Evolutionary conservation across 805 yeast genomes (phyloP), one percentile per base, ranked within the genome.

Genomic region (Cyberlindnera euphorbiae): DNA sequence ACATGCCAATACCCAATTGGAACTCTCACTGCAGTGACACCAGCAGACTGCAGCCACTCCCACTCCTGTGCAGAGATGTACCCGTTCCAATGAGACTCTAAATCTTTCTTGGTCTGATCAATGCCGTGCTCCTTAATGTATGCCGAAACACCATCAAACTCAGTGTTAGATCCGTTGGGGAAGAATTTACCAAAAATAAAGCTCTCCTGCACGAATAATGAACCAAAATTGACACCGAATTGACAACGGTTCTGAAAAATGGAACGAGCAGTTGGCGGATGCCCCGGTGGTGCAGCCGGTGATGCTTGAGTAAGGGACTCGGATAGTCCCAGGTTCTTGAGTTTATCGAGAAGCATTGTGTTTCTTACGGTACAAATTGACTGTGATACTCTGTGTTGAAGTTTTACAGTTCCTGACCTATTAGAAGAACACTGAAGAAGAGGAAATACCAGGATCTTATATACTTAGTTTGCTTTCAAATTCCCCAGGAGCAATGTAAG

Each of bases 1-100:
- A 88, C 75, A 39, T 75, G 79, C 96, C 96, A 90, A 59, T 84
- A 90, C 0, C 97, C 97, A 45, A 90, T 62, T 7, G 98, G 97
- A 1, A 90, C 69, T 50, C 98, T 71, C 5, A 90, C 69, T 2
- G 88, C 74, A 17, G 85, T 86, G n/a, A 84, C 84, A 7, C 86
- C 84, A 35, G 68, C 70, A 15, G 67, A 62, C 30, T 64, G 58
- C 19, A 90, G 59, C 84, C 87, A 87, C 15, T 71, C 52, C 95
- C 96, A 89, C 55, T 90, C 97, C 7, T 71, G 70, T 37, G 78
- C 84, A 23, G 58, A 55, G 40, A 82, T 66, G 54, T 76, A 89
- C 8, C 53, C 52, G 7, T 55, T 59, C 84, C 93, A 90, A 56
- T 84, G 95, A 2, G 60, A 41, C 44, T 80, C 84, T 36, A 82